Base-by-base conservation (phyloP, 73 alveolate genomes). In the Paramecium sexaurelia region DNA sequence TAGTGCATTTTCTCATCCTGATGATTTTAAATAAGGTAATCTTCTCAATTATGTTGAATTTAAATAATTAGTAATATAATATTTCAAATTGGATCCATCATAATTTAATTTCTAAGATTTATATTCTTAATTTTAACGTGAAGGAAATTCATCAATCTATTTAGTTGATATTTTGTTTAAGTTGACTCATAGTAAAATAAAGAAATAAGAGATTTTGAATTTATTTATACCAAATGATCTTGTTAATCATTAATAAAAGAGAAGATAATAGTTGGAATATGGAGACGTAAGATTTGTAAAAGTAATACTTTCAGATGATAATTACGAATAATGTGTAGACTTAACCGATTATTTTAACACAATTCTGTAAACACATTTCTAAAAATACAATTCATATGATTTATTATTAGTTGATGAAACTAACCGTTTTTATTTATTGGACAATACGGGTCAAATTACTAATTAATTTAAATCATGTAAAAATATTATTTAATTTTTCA, bases 1-100 rank as follows among this genome's bases (percentile, higher is more conserved):
- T 13, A 61, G 43, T 61, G 83, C 83, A 61, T 61, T 61, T 32
- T 61, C 83, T 26, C 83, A 61, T 61, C 83, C 83, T 29, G 83
- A 61, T 61, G 22, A 4, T 29, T 61, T 26, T 6, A 61, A 61
- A 26, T 61, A 26, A 26, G 83, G 83, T 29, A 61, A 61, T 24
- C 11, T 8, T 11, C 83, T 61, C 39, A 61, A 61, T 61, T 61
- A 61, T 61, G 83, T 61, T 26, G 83, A 61, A 61, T 61, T 61
- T 6, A 61, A 61, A 26, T 61, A 61, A 61, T 61, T 61, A 32
- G 26, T 26, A 3, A 61, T 24, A 8, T 29, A 61, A 9, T 61
- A 29, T 61, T 61, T 61, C 33, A 5, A 61, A 61, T 61, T 61
- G 26, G 83, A 61, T 29, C 83, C 83, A 61, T 22, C 47, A 1